phyloP scores from a whole-genome alignment of 805 yeast genomes.

The Ogataea salicorniae region DNA sequence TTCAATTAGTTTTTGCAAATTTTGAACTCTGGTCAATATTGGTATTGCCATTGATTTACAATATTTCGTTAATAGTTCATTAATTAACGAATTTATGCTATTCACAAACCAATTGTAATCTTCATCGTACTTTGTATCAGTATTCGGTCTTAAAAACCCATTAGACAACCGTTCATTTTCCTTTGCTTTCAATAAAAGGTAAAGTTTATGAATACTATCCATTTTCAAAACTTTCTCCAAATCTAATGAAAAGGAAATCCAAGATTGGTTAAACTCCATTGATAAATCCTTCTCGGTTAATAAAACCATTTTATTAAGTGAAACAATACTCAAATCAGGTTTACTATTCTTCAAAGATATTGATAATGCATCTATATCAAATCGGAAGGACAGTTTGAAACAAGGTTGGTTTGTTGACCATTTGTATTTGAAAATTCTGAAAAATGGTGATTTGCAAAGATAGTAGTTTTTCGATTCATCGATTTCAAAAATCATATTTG shows the following conservation, averaged over 20 bases:
- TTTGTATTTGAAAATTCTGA: constrained; percentile 4
- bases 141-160: constrained; percentile 15
- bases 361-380: constrained; percentile 3
- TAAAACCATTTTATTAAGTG: background rate
- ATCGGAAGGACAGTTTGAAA: constrained; percentile 6
- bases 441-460: constrained; percentile 6
- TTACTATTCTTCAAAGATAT: background rate
- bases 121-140: constrained; percentile 1
- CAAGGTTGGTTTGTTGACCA: constrained; percentile 6
- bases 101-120: constrained; percentile 18
- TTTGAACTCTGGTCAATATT: constrained; percentile 26
- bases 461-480: background rate
- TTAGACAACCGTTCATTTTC: constrained; percentile 15
- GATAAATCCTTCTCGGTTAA: background rate
- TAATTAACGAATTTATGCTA: constrained; percentile 26
- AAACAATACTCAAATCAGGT: background rate
- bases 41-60: constrained; percentile 22
- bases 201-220: constrained; percentile 14
- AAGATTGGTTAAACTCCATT: background rate
- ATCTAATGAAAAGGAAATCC: background rate
- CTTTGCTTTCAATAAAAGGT: constrained; percentile 19
- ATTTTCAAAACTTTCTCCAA: background rate
- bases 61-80: constrained; percentile 29
- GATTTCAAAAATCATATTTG: constrained; percentile 3
- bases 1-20: constrained; percentile 8